Evolutionary conservation across 306 rosid genomes (phyloP).

Genomic region (Ceratonia siliqua): DNA sequence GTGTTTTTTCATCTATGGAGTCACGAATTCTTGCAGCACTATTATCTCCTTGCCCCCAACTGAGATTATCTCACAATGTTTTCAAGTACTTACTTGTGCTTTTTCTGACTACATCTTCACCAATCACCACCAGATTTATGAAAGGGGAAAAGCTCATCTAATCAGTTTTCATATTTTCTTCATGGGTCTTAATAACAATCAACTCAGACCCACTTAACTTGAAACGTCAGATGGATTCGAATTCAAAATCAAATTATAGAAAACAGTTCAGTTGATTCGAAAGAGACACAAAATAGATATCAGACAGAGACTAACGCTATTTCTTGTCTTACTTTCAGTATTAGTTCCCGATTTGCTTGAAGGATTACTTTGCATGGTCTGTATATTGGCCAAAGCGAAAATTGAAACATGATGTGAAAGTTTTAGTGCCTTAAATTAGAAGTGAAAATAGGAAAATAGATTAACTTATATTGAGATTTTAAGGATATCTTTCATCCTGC

Average conservation of each 20-base stretch:
- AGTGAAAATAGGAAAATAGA: not conserved
- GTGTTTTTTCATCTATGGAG: too few relatives aligned
- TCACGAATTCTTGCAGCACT: too few relatives aligned
- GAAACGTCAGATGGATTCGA: too few relatives aligned
- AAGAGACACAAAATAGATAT: not conserved
- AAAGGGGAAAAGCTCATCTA: too few relatives aligned
- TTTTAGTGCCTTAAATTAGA: not conserved
- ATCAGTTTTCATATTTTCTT: too few relatives aligned
- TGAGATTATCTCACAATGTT: too few relatives aligned
- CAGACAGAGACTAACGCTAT: not conserved
- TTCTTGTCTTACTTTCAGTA: not conserved
- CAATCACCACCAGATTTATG: too few relatives aligned
- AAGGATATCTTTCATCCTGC: slow-evolving; percentile 19
- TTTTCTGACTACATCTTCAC: too few relatives aligned
- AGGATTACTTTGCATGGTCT: not conserved
- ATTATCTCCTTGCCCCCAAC: too few relatives aligned
- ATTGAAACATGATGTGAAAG: not conserved
- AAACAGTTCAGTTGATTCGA: not conserved
- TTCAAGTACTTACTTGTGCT: too few relatives aligned
- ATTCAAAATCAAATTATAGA: not conserved
- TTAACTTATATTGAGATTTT: slow-evolving; percentile 8
- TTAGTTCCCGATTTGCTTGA: not conserved
- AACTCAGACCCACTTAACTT: too few relatives aligned
- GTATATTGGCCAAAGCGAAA: not conserved
- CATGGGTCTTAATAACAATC: too few relatives aligned